These are phyloP conservation scores for Fraxinus floribunda DNA, from an alignment of 305 asterid genomes.

Conservation along the genomic window DNA sequence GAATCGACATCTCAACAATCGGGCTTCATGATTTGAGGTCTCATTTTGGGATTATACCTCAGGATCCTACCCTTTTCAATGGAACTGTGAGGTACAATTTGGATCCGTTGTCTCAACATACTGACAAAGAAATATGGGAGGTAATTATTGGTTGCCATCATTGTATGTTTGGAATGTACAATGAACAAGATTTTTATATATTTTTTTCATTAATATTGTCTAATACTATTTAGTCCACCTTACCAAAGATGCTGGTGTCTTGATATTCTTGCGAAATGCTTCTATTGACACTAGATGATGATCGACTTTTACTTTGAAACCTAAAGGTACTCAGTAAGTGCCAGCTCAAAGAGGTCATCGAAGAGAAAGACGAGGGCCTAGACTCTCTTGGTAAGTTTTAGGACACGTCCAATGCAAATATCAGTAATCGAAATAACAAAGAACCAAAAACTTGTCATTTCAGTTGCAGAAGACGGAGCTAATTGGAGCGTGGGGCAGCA, in stretches of 20 bases:
- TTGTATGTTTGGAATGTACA: not conserved
- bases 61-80: constrained; percentile 88
- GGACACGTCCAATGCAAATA: not conserved
- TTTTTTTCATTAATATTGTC: not conserved
- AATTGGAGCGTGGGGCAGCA: constrained; percentile 99
- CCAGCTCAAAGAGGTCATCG: constrained; percentile 79
- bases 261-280: not conserved
- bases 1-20: constrained; percentile 60
- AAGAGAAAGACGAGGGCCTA: constrained; percentile 70
- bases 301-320: not conserved
- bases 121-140: constrained; percentile 84
- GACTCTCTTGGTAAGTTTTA: constrained; percentile 67
- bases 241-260: not conserved
- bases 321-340: constrained; percentile 75
- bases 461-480: constrained; percentile 91
- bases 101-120: constrained; percentile 77
- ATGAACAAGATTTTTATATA: not conserved
- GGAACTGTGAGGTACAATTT: constrained; percentile 89
- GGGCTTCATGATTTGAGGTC: constrained; percentile 95
- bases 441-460: constrained; percentile 12
- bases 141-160: constrained; percentile 29
- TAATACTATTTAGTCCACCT: not conserved
- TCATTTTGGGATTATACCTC: constrained; percentile 87
- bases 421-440: not conserved
- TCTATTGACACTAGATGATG: not conserved